phyloP scores from a whole-genome alignment of 2,329 filamentous ascomycete species.

The Microdochium nivale region DNA sequence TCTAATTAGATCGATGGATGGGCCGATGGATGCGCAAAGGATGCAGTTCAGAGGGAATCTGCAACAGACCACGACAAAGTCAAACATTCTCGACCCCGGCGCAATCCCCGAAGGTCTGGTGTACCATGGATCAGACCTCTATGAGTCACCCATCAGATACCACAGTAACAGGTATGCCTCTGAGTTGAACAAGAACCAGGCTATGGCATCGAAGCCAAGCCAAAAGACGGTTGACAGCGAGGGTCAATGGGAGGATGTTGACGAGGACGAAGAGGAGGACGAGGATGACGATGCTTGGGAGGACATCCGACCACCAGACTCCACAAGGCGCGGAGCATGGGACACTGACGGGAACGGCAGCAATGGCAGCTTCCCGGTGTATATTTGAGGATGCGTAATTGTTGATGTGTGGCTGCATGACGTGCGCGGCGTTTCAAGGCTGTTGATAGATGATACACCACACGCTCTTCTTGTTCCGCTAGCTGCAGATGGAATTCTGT shows the following conservation, averaged over 20 bases:
- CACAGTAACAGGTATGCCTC: background rate
- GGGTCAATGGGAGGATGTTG: background rate
- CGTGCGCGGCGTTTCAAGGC: background rate
- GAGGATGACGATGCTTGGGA: slow-evolving; percentile 20
- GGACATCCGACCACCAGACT: slow-evolving; percentile 16
- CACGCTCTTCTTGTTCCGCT: background rate
- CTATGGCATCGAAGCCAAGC: slow-evolving; percentile 5
- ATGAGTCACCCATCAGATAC: background rate
- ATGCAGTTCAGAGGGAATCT: background rate
- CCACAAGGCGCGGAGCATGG: slow-evolving; percentile 13
- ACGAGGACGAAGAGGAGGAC: slow-evolving; percentile 9
- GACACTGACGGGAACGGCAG: slow-evolving; percentile 9
- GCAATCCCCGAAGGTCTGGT: background rate
- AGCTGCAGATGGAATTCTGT: too few species aligned
- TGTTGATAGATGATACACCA: background rate
- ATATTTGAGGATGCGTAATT: slow-evolving; percentile 11
- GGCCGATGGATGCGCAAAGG: background rate
- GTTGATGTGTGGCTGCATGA: background rate
- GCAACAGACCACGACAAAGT: too few species aligned
- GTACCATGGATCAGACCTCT: background rate
- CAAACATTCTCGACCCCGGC: background rate
- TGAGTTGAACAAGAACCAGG: background rate
- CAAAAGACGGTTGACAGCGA: slow-evolving; percentile 10
- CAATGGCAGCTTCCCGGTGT: slow-evolving; percentile 18
- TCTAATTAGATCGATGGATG: background rate